These are phyloP conservation scores for Sporothrix humicola DNA, from an alignment of 2,329 filamentous ascomycete species.

Conservation along the genomic window DNA sequence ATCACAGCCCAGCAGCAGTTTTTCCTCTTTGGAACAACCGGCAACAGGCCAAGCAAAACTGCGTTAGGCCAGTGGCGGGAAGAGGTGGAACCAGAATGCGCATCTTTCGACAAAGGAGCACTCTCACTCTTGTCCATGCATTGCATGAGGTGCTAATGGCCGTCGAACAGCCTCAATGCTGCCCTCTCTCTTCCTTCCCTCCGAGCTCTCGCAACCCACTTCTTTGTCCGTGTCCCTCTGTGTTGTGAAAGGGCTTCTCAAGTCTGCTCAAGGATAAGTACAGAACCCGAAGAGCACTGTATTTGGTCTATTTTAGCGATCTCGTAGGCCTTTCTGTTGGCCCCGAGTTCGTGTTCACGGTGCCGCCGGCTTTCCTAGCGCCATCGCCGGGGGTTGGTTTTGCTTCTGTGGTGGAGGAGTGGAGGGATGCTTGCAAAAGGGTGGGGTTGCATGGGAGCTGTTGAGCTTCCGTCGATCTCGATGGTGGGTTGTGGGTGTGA, in stretches of 20 bases:
- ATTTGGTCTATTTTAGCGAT: neutral
- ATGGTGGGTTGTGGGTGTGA: slow-evolving; percentile 7
- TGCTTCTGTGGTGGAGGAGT: slow-evolving; percentile 11
- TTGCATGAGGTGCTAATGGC: neutral
- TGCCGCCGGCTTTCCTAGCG: slow-evolving; percentile 28
- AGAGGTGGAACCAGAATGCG: neutral
- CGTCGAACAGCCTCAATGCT: neutral
- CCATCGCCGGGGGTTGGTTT: slow-evolving; percentile 17
- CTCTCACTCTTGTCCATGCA: neutral
- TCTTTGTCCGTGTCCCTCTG: neutral
- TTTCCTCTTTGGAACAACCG: neutral
- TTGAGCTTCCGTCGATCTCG: slow-evolving; percentile 20
- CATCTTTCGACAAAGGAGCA: neutral
- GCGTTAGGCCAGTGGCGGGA: slow-evolving; percentile 1
- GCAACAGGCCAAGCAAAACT: slow-evolving; percentile 10
- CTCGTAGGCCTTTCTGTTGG: neutral
- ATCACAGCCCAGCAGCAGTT: neutral
- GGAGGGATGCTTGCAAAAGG: slow-evolving; percentile 5
- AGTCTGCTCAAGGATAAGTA: neutral
- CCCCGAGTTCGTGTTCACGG: slow-evolving; percentile 31
- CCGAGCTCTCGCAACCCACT: neutral
- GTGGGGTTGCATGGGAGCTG: slow-evolving; percentile 12
- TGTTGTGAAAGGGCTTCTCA: neutral
- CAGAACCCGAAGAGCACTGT: neutral
- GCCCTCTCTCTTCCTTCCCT: neutral